Evolutionary conservation across 495 filamentous ascomycete species (phyloP).

Genomic region (Apiosordaria backusii): DNA sequence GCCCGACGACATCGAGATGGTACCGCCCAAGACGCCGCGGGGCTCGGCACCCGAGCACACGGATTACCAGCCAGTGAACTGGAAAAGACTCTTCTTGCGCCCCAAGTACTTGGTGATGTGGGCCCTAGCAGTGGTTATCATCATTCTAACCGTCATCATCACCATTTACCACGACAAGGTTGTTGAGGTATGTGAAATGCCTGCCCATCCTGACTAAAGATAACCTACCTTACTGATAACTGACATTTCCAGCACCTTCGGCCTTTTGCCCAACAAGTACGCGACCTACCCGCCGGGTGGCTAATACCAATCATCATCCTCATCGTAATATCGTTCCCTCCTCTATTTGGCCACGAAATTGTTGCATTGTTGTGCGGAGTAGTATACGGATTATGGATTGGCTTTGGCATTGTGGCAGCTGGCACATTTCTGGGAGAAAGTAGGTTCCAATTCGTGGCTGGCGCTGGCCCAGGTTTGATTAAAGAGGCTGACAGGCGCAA

Average conservation of each 20-base stretch:
- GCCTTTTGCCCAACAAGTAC: slow-evolving; percentile 29
- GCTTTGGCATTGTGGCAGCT: slow-evolving; percentile 32
- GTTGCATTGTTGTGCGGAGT: slow-evolving; percentile 33
- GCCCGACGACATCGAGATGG: slow-evolving; percentile 5
- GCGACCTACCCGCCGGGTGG: slow-evolving; percentile 30
- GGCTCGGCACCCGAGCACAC: slow-evolving; percentile 7
- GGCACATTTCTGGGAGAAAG: slow-evolving; percentile 33
- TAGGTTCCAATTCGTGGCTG: background rate
- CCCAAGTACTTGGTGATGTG: slow-evolving; percentile 23
- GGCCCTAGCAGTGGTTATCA: slow-evolving; percentile 13
- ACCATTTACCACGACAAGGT: slow-evolving; percentile 23
- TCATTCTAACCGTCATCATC: slow-evolving; percentile 22
- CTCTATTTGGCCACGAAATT: slow-evolving; percentile 36
- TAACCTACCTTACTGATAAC: background rate
- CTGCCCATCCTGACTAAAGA: too few species aligned
- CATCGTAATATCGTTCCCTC: slow-evolving; percentile 34
- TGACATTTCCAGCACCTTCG: slow-evolving; percentile 19
- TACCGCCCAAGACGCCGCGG: background rate
- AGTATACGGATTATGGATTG: slow-evolving; percentile 32
- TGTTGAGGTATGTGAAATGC: slow-evolving; percentile 14
- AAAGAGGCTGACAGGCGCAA: slow-evolving; percentile 8
- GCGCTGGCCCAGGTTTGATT: background rate
- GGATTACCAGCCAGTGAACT: slow-evolving; percentile 25
- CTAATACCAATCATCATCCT: slow-evolving; percentile 34
- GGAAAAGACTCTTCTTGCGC: slow-evolving; percentile 20